Evolutionary conservation across 768 basidiomycete genomes (phyloP).

Genomic region (Rhodosporidiobolus odoratus): DNA sequence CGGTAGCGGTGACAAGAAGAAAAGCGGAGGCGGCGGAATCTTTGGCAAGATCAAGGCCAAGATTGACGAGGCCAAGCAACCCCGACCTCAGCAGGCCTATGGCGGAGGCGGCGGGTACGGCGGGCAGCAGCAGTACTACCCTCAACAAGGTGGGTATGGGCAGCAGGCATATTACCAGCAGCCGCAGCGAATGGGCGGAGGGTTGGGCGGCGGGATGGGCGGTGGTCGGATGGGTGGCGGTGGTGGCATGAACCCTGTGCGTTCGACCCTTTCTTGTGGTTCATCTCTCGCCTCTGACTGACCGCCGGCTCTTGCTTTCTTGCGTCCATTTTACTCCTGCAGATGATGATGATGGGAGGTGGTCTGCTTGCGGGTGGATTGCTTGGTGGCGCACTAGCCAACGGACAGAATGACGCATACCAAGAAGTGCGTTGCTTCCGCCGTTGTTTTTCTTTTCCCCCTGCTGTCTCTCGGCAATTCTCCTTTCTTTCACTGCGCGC

Average conservation of each 20-base stretch:
- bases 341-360: conserved; percentile 25
- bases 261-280: not conserved
- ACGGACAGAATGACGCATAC: conserved; percentile 19
- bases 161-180: conserved; percentile 4
- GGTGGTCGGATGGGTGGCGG: conserved; percentile 23
- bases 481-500: not conserved
- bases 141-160: not conserved
- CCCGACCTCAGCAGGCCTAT: not conserved
- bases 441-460: not conserved
- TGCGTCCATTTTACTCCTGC: not conserved
- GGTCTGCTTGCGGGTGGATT: conserved; percentile 14
- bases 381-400: conserved; percentile 5
- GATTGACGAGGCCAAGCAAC: conserved; percentile 1
- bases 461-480: not conserved
- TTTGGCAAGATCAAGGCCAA: conserved; percentile 23
- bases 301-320: too few species aligned
- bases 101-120: not conserved
- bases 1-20: conserved; percentile 1
- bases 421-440: not conserved
- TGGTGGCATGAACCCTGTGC: conserved; percentile 30
- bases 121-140: not conserved
- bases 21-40: not conserved
- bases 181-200: too few species aligned
- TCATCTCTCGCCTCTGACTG: not conserved
- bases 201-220: not conserved